Base-by-base conservation (phyloP, 805 yeast species). In the Jamesozyma jinghongensis region DNA sequence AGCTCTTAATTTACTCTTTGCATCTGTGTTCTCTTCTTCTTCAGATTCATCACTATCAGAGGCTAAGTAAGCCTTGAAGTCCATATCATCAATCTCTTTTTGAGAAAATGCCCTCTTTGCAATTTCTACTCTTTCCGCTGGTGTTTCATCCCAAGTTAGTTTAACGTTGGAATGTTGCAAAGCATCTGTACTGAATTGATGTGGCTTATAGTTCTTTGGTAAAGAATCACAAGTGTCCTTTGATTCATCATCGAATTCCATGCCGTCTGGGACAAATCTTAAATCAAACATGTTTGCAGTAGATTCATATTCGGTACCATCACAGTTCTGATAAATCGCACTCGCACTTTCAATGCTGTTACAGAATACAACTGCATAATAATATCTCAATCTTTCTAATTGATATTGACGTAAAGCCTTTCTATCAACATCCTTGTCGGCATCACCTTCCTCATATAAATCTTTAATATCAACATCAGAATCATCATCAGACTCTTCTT, bases 131-230 rank as follows among this genome's bases (percentile, higher is more conserved):
- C 98, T 75, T 54, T 87, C 97, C 43, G 79, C 81, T 5, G 98
- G 97, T 0, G 97, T 94, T 65, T 90, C 97, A 62, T 92, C 98
- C 98, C 98, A 92, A 0, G 97, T 88, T 50, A 92, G 70, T 61
- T 85, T 88, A 37, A 92, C 98, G 55, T 88, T 92, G 13, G 97
- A 88, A 57, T 87, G 95, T 59, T 92, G 96, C 44, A 92, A 70
- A 0, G 98, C 98, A 64, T 85, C 97, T 3, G 98, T 92, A 25
- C 85, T 84, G 61, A 92, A 92, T 8, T 72, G 69, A 18, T 65
- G 59, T 16, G 98, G 98, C 50, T 77, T 79, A 62, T 92, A 92
- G 37, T 74, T 75, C 2, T 77, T 64, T 5, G 97, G 95, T 7
- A 87, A 66, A 46, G 75, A 74, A 18, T 67, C 64, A 64, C 97